Conservation (phyloP, 176 grass and related monocot genomes). For the Melocanna baccifera region DNA sequence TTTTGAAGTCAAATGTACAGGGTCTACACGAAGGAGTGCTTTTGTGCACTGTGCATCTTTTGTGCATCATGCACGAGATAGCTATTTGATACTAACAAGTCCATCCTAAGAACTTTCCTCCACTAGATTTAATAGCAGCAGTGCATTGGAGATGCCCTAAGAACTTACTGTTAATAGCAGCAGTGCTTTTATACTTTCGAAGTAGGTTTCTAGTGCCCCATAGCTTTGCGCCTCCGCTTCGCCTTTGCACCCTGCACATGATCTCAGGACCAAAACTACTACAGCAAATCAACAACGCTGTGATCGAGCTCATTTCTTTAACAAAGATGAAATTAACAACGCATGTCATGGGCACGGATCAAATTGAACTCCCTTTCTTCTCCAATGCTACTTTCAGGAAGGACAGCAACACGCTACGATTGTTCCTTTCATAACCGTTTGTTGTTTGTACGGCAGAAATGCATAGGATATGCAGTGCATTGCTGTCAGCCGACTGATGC, state of each 20-base stretch:
- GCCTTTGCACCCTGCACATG: neutral
- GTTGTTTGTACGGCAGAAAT: conserved; percentile 23
- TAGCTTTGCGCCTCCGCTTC: neutral
- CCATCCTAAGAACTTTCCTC: neutral
- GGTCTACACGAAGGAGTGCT: neutral
- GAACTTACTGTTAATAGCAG: neutral
- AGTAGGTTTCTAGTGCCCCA: neutral
- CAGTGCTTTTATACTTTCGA: neutral
- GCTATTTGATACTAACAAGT: neutral
- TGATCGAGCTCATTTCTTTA: neutral
- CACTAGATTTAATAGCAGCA: neutral
- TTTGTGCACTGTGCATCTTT: neutral
- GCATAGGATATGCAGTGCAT: neutral
- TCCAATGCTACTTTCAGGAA: neutral
- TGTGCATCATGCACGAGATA: too few relatives aligned
- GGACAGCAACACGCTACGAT: neutral
- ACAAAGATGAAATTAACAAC: neutral
- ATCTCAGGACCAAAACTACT: neutral
- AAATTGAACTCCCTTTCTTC: neutral
- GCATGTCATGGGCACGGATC: neutral
- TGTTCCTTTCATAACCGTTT: conserved; percentile 23
- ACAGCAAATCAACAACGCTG: neutral
- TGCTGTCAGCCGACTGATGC: conserved; percentile 24
- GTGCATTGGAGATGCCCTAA: too few relatives aligned
- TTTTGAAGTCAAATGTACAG: neutral